Evolutionary conservation across 371 early-diverging fungal species (phyloP), one percentile per base, ranked within the genome.

Genomic region (Rhizopus delemar): DNA sequence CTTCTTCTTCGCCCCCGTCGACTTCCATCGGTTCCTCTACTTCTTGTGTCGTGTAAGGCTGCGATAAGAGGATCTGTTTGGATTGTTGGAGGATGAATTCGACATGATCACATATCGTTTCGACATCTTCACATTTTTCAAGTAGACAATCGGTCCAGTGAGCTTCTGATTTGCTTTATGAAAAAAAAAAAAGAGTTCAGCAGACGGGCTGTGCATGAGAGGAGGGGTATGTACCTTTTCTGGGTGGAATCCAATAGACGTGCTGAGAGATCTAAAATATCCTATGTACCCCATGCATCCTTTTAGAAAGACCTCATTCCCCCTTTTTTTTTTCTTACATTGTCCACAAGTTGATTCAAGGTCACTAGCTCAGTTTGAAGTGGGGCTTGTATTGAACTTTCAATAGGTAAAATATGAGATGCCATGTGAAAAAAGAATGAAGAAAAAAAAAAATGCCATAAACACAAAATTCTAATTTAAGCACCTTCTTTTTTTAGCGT

Each of bases 71-170:
- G 8, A 73, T 66, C 9, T 73, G 77, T 45, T 73, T 74, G 8
- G 80, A 70, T 68, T 79, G 77, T 62, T 74, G 72, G 46, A 79
- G 57, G 7, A 59, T 70, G 55, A 66, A 76, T 46, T 76, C 73
- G 9, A 76, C 69, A 34, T 79, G 80, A 68, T 79, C 75, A 62
- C 80, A 79, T 16, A 76, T 71, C 0, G 71, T 69, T 56, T 76
- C 80, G 55, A 79, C 74, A 53, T 74, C 67, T 59, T 76, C 74
- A 52, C 77, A 76, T 43, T 74, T 74, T 28, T 74, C 71, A 12
- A 69, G 33, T 8, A 79, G 46, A 13, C 58, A 59, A 33, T 74
- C 69, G 28, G 62, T 59, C 34, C 73, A 48, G 11, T 68, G 46
- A 2, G 33, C 41, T 43, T 43, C 48, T 48, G 8, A 9, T 12